These are phyloP conservation scores for Bjerkandera adusta DNA, from an alignment of 1,284 basidiomycete genomes.

Conservation along the genomic window DNA sequence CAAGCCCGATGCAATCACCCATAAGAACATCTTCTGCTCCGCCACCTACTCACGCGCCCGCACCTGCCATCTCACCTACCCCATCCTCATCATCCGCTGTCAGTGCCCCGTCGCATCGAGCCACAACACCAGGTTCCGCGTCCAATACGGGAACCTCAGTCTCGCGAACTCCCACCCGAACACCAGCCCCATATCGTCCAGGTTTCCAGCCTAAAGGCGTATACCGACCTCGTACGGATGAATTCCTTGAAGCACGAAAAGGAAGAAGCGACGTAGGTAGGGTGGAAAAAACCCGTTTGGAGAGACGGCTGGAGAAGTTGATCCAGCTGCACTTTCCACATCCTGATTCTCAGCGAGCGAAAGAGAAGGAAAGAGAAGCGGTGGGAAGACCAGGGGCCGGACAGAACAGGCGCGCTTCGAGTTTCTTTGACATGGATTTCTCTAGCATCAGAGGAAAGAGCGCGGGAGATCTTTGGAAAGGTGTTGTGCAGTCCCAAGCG, in stretches of 20 bases:
- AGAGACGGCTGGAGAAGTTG: slow-evolving; percentile 82
- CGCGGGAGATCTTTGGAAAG: slow-evolving; percentile 61
- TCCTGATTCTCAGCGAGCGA: slow-evolving; percentile 22
- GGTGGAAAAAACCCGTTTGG: slow-evolving; percentile 78
- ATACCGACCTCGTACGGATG: slow-evolving; percentile 70
- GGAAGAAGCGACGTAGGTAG: slow-evolving; percentile 57
- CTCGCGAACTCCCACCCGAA: slow-evolving; percentile 15
- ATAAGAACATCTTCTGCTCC: slow-evolving; percentile 26
- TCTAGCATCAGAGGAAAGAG: slow-evolving; percentile 54
- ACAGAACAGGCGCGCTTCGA: slow-evolving; percentile 49
- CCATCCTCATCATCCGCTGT: slow-evolving; percentile 26
- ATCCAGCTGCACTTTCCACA: slow-evolving; percentile 79
- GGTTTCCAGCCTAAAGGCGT: slow-evolving; percentile 81
- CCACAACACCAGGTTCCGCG: slow-evolving; percentile 6
- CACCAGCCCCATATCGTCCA: slow-evolving; percentile 68
- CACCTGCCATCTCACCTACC: slow-evolving; percentile 24
- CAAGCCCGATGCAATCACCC: no score
- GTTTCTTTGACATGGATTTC: slow-evolving; percentile 65
- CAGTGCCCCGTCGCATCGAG: slow-evolving; percentile 15
- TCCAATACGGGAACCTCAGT: no score
- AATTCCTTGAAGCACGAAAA: slow-evolving; percentile 65
- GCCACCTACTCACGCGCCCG: slow-evolving; percentile 25
- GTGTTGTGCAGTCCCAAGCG: slow-evolving; percentile 44
- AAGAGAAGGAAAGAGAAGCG: slow-evolving; percentile 20
- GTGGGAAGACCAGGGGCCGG: slow-evolving; percentile 12